These are phyloP conservation scores for Cryphonectria carpinicola DNA, from an alignment of 2,329 filamentous ascomycete genomes.

Conservation along the genomic window DNA sequence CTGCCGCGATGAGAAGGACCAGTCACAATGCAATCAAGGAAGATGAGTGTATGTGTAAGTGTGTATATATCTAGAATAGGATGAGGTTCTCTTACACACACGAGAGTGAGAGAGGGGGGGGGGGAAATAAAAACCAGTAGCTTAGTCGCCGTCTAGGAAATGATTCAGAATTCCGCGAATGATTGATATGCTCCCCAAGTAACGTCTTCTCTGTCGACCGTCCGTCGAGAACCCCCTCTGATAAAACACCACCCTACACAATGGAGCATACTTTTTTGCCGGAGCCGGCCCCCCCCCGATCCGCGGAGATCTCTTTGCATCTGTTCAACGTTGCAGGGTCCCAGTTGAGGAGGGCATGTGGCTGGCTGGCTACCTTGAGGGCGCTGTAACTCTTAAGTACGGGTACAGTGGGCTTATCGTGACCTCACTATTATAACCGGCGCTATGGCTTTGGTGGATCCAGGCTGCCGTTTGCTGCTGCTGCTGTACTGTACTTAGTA, in stretches of 20 bases:
- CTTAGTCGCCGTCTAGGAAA: too few relatives aligned
- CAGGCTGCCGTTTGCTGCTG: too few relatives aligned
- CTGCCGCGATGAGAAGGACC: too few relatives aligned
- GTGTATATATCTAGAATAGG: too few relatives aligned
- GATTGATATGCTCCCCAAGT: not conserved
- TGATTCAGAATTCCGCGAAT: too few relatives aligned
- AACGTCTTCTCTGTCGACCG: not conserved
- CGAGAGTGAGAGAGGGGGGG: too few relatives aligned
- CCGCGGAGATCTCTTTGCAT: not conserved
- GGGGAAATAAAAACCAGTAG: too few relatives aligned
- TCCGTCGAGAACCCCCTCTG: not conserved
- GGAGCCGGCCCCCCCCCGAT: not conserved
- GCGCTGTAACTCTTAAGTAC: not conserved
- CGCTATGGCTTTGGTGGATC: not conserved
- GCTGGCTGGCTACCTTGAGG: too few relatives aligned
- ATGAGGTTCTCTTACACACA: too few relatives aligned
- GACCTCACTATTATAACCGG: not conserved
- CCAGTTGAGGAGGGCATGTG: too few relatives aligned
- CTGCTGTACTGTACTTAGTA: too few relatives aligned
- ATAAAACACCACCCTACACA: not conserved
- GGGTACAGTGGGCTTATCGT: not conserved
- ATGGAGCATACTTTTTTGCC: not conserved
- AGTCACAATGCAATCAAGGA: not conserved
- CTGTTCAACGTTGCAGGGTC: not conserved
- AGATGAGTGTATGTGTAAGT: not conserved